A percentile compares a stretch with the other conserved stretches of the same genome.
Conservation (phyloP, 2,329 filamentous ascomycete species). For the Diplodia seriata region DNA sequence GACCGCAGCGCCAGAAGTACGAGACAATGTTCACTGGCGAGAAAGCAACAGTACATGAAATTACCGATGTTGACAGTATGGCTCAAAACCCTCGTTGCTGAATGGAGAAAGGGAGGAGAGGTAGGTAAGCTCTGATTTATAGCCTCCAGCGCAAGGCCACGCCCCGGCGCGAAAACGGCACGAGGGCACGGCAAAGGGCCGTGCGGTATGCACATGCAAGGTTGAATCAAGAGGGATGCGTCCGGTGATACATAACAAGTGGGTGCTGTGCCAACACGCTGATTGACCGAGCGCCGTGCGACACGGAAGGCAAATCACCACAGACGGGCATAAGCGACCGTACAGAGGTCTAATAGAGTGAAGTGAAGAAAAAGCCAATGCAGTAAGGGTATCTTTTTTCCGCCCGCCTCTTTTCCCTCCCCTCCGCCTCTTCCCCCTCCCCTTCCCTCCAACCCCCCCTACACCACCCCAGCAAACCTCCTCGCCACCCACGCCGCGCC, state of each 20-base stretch:
- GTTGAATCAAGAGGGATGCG: neutral
- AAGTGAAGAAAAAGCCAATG: neutral
- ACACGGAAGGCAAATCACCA: neutral
- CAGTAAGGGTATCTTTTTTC: slow-evolving; percentile 11
- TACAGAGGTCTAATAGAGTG: accelerated
- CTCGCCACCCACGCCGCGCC: slow-evolving; percentile 75
- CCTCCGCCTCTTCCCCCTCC: neutral
- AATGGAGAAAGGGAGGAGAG: too few species aligned
- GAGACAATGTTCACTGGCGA: too few species aligned
- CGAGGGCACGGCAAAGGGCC: neutral
- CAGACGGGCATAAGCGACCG: neutral
- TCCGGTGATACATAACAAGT: neutral
- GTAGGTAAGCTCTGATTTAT: neutral
- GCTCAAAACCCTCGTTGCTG: too few species aligned
- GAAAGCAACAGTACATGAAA: too few species aligned
- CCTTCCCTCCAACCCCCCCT: too few species aligned
- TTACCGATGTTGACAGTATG: too few species aligned
- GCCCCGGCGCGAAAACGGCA: neutral
- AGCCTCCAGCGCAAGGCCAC: neutral
- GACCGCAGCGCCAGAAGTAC: too few species aligned
- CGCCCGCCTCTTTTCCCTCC: too few species aligned
- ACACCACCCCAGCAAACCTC: slow-evolving; percentile 64
- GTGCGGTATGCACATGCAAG: neutral
- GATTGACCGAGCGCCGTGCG: too few species aligned
- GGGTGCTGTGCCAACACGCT: neutral